Conservation (phyloP, 192 early-diverging fungal species). For the Chytriomyces confervae region DNA sequence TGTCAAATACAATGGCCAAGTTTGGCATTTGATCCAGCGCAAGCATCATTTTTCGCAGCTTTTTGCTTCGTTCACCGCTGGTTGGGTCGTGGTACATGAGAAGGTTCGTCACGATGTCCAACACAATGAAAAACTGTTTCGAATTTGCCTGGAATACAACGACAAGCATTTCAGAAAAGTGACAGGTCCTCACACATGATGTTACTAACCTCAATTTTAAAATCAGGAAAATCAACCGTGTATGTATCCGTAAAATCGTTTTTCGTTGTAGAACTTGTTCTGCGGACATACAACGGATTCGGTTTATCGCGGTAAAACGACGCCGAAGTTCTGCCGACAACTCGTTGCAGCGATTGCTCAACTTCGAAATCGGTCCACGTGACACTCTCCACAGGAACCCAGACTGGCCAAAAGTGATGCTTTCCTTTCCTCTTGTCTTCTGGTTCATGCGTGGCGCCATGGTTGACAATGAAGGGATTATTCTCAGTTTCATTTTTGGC, state of each 20-base stretch:
- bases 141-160: constrained; percentile 54
- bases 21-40: constrained; percentile 80
- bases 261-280: constrained; percentile 35
- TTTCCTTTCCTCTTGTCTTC: neutral
- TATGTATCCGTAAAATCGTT: constrained; percentile 62
- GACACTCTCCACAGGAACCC: constrained; percentile 69
- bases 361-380: constrained; percentile 29
- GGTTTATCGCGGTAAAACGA: constrained; percentile 68
- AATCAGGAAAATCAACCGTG: constrained; percentile 74
- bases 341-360: constrained; percentile 59
- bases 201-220: constrained; percentile 66
- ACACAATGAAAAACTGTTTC: constrained; percentile 73
- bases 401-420: constrained; percentile 59
- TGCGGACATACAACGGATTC: constrained; percentile 71
- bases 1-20: constrained; percentile 57
- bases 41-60: constrained; percentile 77
- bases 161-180: neutral
- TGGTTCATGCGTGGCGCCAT: neutral
- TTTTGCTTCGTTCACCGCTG: constrained; percentile 71
- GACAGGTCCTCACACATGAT: neutral
- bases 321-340: constrained; percentile 63
- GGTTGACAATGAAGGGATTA: constrained; percentile 19
- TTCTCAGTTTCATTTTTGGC: constrained; percentile 11
- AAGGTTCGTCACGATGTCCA: constrained; percentile 78
- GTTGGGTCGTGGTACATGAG: constrained; percentile 84